phyloP scores from a whole-genome alignment of 768 basidiomycete genomes.

The Russula emetica region DNA sequence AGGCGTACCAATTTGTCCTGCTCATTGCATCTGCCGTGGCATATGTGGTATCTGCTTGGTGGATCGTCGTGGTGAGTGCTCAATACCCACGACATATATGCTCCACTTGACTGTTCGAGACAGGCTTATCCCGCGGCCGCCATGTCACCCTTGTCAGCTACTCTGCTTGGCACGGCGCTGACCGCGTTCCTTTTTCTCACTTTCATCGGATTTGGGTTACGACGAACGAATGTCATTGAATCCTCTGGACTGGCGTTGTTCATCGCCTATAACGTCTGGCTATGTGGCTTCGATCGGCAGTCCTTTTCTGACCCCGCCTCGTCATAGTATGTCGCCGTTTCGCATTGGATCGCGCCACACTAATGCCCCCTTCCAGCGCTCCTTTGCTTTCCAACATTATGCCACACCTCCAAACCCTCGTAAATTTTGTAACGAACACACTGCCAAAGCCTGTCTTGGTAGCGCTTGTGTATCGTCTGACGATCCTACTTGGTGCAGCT shows the following conservation, averaged over 20 bases:
- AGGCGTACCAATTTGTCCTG: slow-evolving; percentile 70
- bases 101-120: not conserved
- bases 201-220: slow-evolving; percentile 82
- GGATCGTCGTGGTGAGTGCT: slow-evolving; percentile 71
- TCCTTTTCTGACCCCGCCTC: slow-evolving; percentile 70
- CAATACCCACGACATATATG: not conserved
- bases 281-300: slow-evolving; percentile 75
- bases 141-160: slow-evolving; percentile 80
- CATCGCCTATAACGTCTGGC: slow-evolving; percentile 87
- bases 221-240: slow-evolving; percentile 90
- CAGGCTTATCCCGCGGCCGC: slow-evolving; percentile 82
- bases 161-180: slow-evolving; percentile 80
- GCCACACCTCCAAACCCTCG: slow-evolving; percentile 72
- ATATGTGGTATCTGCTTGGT: slow-evolving; percentile 80
- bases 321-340: slow-evolving; percentile 58
- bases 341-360: not conserved
- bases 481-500: slow-evolving; percentile 76
- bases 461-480: slow-evolving; percentile 74
- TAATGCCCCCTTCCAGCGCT: slow-evolving; percentile 41
- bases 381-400: slow-evolving; percentile 75
- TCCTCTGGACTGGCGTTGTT: slow-evolving; percentile 84
- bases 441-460: slow-evolving; percentile 80
- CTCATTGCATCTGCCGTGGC: slow-evolving; percentile 73
- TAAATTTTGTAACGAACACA: slow-evolving; percentile 80
- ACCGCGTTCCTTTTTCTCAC: slow-evolving; percentile 89